A percentile compares a stretch with the other conserved stretches of the same genome.
phyloP scores from a whole-genome alignment of 2,329 filamentous ascomycete genomes.

The Zymoseptoria ardabiliae region DNA sequence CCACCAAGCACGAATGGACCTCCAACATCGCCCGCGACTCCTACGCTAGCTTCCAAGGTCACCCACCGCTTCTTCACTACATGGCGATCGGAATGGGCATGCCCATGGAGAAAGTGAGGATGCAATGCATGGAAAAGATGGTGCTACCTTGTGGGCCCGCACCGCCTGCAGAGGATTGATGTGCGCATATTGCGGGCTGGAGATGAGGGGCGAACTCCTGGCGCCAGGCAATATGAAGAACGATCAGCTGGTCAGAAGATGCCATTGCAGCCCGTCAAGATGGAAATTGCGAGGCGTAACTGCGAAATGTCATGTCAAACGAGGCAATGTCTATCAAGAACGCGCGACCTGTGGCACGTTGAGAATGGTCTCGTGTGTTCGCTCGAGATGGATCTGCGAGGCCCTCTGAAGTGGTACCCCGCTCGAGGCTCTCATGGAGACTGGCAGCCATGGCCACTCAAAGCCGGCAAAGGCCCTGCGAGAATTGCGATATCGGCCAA shows the following conservation, averaged over 20 bases:
- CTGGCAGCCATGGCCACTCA: too few species aligned
- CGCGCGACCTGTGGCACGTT: too few species aligned
- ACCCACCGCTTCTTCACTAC: constrained; percentile 80
- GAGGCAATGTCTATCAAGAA: too few species aligned
- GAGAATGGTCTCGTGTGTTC: too few species aligned
- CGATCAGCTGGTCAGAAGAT: background rate
- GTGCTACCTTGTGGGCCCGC: constrained; percentile 50
- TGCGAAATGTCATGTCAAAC: background rate
- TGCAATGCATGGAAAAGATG: constrained; percentile 71
- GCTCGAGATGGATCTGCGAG: too few species aligned
- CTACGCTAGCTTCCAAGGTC: constrained; percentile 80
- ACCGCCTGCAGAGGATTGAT: constrained; percentile 22
- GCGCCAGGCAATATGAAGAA: background rate
- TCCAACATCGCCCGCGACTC: constrained; percentile 94
- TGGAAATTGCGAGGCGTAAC: background rate
- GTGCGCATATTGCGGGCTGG: background rate
- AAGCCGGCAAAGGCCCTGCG: too few species aligned
- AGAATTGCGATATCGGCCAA: too few species aligned
- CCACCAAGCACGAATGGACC: constrained; percentile 94
- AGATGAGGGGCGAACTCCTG: background rate
- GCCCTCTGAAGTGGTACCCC: too few species aligned
- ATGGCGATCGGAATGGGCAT: constrained; percentile 87
- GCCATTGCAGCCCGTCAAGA: background rate
- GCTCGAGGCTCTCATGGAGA: too few species aligned
- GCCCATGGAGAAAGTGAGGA: constrained; percentile 65